phyloP scores from a whole-genome alignment of 139 green algal species.

The Micromonas pusilla region DNA sequence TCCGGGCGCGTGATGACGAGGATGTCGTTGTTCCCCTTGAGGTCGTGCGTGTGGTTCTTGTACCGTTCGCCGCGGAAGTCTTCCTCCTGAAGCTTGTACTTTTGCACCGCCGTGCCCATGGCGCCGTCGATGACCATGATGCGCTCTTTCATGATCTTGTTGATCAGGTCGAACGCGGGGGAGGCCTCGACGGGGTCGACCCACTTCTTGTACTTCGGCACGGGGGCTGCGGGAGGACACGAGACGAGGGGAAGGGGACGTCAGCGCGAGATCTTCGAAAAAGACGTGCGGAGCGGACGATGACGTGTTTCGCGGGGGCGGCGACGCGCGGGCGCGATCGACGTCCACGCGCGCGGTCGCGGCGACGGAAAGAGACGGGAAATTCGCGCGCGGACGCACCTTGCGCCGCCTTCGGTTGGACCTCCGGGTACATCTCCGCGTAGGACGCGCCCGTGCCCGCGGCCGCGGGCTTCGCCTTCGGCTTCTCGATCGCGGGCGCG shows the following conservation, averaged over 20 bases:
- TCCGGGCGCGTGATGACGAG: slow-evolving; percentile 90
- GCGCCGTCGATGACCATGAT: slow-evolving; percentile 94
- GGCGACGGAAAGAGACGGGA: too few species aligned
- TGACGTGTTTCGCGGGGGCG: too few species aligned
- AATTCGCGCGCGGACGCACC: too few species aligned
- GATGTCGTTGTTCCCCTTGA: slow-evolving; percentile 98
- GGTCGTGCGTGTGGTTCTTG: slow-evolving; percentile 69
- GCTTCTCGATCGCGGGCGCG: not conserved
- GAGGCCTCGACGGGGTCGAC: slow-evolving; percentile 3
- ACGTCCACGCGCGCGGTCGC: too few species aligned
- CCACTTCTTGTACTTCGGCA: slow-evolving; percentile 30
- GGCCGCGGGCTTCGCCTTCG: too few species aligned
- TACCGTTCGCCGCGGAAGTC: slow-evolving; percentile 73
- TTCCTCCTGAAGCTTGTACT: slow-evolving; percentile 77
- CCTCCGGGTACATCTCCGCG: slow-evolving; percentile 6
- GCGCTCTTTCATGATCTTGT: slow-evolving; percentile 69
- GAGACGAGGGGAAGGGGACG: not conserved
- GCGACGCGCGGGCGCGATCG: too few species aligned
- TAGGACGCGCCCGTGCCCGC: not conserved
- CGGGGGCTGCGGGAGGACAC: slow-evolving; percentile 3
- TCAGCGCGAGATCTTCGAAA: too few species aligned
- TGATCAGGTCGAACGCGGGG: slow-evolving; percentile 18
- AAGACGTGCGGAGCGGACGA: too few species aligned
- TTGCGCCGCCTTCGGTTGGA: not conserved
- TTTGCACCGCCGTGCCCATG: slow-evolving; percentile 90